phyloP scores from a whole-genome alignment of 2,329 filamentous ascomycete genomes.

The Fusarium sp. region DNA sequence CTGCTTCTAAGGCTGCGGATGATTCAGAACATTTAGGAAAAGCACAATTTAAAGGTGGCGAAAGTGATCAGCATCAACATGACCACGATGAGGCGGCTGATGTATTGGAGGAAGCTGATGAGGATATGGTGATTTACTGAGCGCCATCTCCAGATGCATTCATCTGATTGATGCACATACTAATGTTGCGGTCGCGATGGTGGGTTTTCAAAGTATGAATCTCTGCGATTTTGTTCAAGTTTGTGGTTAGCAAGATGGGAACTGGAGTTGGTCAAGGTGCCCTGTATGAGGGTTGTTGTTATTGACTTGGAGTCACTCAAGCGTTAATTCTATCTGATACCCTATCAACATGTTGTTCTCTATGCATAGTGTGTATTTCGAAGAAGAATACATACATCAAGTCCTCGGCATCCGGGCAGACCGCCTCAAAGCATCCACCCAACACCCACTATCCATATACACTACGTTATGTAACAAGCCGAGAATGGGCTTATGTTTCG shows the following conservation, averaged over 20 bases:
- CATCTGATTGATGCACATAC: neutral
- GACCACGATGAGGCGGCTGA: slow-evolving; percentile 77
- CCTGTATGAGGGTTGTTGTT: slow-evolving; percentile 7
- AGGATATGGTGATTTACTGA: slow-evolving; percentile 93
- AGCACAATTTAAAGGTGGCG: slow-evolving; percentile 25
- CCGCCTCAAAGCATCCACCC: slow-evolving; percentile 19
- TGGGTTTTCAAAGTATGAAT: neutral
- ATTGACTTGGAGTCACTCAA: neutral
- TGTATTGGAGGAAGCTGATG: slow-evolving; percentile 83
- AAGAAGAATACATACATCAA: neutral
- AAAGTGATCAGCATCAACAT: slow-evolving; percentile 35
- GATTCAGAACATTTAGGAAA: slow-evolving; percentile 12
- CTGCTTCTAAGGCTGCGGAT: slow-evolving; percentile 12
- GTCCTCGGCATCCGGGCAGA: slow-evolving; percentile 6
- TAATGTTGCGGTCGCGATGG: neutral
- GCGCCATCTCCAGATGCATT: neutral
- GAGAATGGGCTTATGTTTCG: slow-evolving; percentile 8
- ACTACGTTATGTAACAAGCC: slow-evolving; percentile 24
- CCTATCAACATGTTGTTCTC: neutral
- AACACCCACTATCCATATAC: slow-evolving; percentile 1
- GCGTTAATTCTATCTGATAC: slow-evolving; percentile 26
- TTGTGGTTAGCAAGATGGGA: neutral
- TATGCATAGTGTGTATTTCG: neutral
- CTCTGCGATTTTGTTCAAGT: neutral
- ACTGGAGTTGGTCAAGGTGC: slow-evolving; percentile 4